Percentiles rank a stretch among this genome's conserved stretches.
Evolutionary conservation across 192 early-diverging fungal genomes (phyloP).

Genomic region (Podila horticola): DNA sequence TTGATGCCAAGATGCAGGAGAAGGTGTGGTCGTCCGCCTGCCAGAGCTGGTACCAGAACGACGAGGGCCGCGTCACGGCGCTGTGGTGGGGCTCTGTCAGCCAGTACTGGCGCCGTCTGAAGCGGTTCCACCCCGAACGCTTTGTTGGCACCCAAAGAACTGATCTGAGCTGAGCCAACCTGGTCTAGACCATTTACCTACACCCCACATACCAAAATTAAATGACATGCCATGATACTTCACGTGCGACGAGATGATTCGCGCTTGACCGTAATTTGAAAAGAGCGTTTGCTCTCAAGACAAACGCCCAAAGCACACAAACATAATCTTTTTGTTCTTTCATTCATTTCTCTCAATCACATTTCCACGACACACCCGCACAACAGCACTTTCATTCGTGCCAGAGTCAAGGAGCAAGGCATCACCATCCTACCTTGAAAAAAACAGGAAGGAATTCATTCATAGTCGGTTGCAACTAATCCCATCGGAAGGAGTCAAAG

Average conservation of each 20-base stretch:
- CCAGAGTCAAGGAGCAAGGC: constrained; percentile 1
- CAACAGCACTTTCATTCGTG: background rate
- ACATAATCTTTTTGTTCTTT: background rate
- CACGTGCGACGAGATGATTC: too few relatives aligned
- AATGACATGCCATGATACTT: background rate
- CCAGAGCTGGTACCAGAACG: constrained; percentile 62
- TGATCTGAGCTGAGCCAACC: background rate
- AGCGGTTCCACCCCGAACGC: constrained; percentile 19
- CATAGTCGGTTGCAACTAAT: background rate
- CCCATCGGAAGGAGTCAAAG: background rate
- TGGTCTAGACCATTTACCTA: background rate
- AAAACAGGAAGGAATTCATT: background rate
- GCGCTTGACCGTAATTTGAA: too few relatives aligned
- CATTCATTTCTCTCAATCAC: background rate
- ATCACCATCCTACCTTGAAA: background rate
- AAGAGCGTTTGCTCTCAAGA: too few relatives aligned
- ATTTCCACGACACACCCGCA: background rate
- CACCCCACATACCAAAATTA: too few relatives aligned
- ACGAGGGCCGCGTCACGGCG: constrained; percentile 45
- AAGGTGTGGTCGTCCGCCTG: constrained; percentile 63
- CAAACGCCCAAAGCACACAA: too few relatives aligned
- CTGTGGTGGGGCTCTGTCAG: constrained; percentile 47
- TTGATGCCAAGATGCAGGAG: constrained; percentile 48
- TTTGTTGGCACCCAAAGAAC: constrained; percentile 18
- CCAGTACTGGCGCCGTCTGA: constrained; percentile 36